These are phyloP conservation scores for Cryphonectria japonica DNA, from an alignment of 2,329 filamentous ascomycete species.

Conservation along the genomic window DNA sequence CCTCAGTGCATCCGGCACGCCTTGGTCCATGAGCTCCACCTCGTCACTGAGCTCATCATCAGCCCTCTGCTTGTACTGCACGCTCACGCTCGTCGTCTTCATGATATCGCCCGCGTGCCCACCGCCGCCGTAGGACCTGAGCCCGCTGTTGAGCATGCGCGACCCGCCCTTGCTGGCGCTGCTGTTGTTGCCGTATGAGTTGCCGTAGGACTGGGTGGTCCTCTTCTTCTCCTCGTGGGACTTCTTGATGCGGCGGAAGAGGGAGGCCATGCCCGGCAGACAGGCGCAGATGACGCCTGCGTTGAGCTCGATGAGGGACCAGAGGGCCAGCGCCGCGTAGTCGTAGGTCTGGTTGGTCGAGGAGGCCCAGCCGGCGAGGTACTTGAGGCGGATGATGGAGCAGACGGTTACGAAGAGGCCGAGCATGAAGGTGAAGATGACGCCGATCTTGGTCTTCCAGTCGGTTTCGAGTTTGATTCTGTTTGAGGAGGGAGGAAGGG, in stretches of 20 bases:
- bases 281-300: conserved; percentile 47
- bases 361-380: conserved; percentile 39
- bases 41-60: conserved; percentile 26
- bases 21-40: conserved; percentile 27
- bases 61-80: conserved; percentile 20
- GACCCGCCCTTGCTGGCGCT: conserved; percentile 20
- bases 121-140: conserved; percentile 14
- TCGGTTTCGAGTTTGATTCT: conserved; percentile 36
- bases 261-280: conserved; percentile 44
- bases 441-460: conserved; percentile 34
- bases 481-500: not conserved
- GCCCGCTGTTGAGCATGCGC: conserved; percentile 18
- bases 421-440: conserved; percentile 44
- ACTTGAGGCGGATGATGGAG: conserved; percentile 42
- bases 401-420: conserved; percentile 43
- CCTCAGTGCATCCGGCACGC: not conserved
- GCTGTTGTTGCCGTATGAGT: conserved; percentile 19
- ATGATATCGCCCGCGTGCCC: conserved; percentile 20
- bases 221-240: conserved; percentile 30
- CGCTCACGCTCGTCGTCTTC: conserved; percentile 28
- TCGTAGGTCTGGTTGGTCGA: conserved; percentile 48
- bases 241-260: conserved; percentile 33
- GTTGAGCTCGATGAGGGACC: conserved; percentile 48
- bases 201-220: conserved; percentile 22
- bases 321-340: conserved; percentile 46